Percentiles rank a stretch among this genome's conserved stretches.
phyloP scores from a whole-genome alignment of 1,284 basidiomycete species.

The Puccinia polysora region DNA sequence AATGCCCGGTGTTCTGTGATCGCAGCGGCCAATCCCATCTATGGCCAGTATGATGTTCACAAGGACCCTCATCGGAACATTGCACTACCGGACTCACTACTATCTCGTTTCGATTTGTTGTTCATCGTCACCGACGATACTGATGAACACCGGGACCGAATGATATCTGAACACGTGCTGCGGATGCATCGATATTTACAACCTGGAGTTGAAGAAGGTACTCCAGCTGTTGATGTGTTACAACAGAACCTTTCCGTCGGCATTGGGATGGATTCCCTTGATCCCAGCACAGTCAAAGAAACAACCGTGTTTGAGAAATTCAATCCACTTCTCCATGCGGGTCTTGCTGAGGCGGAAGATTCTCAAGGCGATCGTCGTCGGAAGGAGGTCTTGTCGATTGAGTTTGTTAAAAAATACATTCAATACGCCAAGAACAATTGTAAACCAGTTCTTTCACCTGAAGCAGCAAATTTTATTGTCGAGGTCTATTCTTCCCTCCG shows the following conservation, averaged over 20 bases:
- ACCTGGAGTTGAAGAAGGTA: conserved; percentile 87
- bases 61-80: conserved; percentile 99
- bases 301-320: conserved; percentile 89
- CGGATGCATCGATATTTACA: conserved; percentile 96
- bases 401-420: conserved; percentile 97
- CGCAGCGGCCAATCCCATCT: conserved; percentile 97
- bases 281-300: conserved; percentile 60
- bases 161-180: conserved; percentile 94
- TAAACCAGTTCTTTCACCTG: conserved; percentile 79
- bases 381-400: conserved; percentile 81
- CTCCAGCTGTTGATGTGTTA: conserved; percentile 78
- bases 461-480: conserved; percentile 90
- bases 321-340: conserved; percentile 89
- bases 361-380: conserved; percentile 55
- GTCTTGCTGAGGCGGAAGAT: conserved; percentile 63
- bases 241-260: conserved; percentile 81
- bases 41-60: conserved; percentile 99
- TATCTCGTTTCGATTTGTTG: conserved; percentile 97
- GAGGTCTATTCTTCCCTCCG: conserved; percentile 85
- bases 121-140: conserved; percentile 99
- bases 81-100: conserved; percentile 91
- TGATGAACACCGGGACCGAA: conserved; percentile 86
- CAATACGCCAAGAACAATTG: conserved; percentile 91
- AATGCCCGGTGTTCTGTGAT: conserved; percentile 97
- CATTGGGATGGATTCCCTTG: conserved; percentile 55